These are phyloP conservation scores for Colletotrichum phormii DNA, from an alignment of 2,329 filamentous ascomycete species.

Conservation along the genomic window DNA sequence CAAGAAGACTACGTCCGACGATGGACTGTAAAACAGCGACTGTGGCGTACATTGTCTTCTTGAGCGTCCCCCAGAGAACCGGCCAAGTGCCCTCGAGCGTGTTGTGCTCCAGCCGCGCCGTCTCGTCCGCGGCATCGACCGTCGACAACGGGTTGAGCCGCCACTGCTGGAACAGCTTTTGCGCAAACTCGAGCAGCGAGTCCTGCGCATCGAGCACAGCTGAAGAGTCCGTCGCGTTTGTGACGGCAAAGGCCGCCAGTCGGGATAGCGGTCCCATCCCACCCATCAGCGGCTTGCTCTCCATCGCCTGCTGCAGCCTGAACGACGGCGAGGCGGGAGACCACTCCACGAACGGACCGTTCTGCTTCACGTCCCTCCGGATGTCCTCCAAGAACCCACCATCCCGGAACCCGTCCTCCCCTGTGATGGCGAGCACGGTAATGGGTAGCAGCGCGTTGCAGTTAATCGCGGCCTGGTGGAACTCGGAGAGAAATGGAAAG, in stretches of 20 bases:
- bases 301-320: constrained; percentile 66
- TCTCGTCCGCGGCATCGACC: constrained; percentile 77
- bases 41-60: constrained; percentile 79
- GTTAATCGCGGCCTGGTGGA: constrained; percentile 68
- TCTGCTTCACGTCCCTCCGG: constrained; percentile 72
- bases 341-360: constrained; percentile 73
- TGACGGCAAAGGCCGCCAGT: constrained; percentile 72
- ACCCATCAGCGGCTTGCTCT: constrained; percentile 70
- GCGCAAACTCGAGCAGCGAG: constrained; percentile 74
- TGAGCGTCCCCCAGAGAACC: constrained; percentile 79
- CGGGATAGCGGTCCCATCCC: constrained; percentile 76
- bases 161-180: constrained; percentile 78
- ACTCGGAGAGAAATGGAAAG: constrained; percentile 76
- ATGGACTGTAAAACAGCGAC: constrained; percentile 81
- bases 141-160: constrained; percentile 78
- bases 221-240: constrained; percentile 60
- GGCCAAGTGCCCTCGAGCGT: constrained; percentile 76
- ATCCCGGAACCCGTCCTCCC: constrained; percentile 78
- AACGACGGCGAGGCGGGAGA: constrained; percentile 69
- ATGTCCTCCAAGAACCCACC: constrained; percentile 80
- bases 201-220: constrained; percentile 66
- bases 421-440: constrained; percentile 74
- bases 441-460: constrained; percentile 79
- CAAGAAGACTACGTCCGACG: constrained; percentile 71
- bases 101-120: constrained; percentile 70